phyloP scores from a whole-genome alignment of 768 basidiomycete genomes.

The Omphalotus guepiniiformis region DNA sequence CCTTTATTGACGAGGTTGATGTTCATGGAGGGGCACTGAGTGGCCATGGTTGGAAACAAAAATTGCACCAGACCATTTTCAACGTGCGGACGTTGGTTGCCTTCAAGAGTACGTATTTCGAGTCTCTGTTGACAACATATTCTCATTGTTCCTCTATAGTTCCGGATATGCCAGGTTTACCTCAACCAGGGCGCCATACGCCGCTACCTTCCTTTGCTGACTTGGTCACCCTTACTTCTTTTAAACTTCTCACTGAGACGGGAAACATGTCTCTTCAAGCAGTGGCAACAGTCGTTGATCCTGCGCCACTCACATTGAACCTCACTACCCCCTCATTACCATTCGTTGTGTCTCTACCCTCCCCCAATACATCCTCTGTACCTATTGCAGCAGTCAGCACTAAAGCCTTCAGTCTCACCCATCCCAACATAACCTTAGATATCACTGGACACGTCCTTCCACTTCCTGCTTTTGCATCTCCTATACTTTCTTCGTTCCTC shows the following conservation, averaged over 20 bases:
- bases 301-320: constrained; percentile 44
- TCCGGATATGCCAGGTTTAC: constrained; percentile 61
- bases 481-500: constrained; percentile 57
- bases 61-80: constrained; percentile 33
- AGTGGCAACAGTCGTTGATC: constrained; percentile 54
- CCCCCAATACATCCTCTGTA: constrained; percentile 19
- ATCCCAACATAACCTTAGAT: constrained; percentile 61
- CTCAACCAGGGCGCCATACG: constrained; percentile 44
- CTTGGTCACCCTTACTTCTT: constrained; percentile 56
- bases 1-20: constrained; percentile 35
- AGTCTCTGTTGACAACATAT: neutral
- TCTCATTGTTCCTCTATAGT: constrained; percentile 35
- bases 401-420: constrained; percentile 54
- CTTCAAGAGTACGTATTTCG: constrained; percentile 46
- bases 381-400: constrained; percentile 54
- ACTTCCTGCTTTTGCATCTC: constrained; percentile 32
- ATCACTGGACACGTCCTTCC: constrained; percentile 58
- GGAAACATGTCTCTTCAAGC: constrained; percentile 41
- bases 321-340: constrained; percentile 55
- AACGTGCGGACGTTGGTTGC: constrained; percentile 44
- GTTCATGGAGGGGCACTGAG: constrained; percentile 49
- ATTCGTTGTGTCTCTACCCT: constrained; percentile 54
- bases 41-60: constrained; percentile 45
- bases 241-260: constrained; percentile 33
- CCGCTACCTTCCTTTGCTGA: constrained; percentile 55